phyloP scores from a whole-genome alignment of 1,284 basidiomycete genomes.

The Acaromyces ingoldii region DNA sequence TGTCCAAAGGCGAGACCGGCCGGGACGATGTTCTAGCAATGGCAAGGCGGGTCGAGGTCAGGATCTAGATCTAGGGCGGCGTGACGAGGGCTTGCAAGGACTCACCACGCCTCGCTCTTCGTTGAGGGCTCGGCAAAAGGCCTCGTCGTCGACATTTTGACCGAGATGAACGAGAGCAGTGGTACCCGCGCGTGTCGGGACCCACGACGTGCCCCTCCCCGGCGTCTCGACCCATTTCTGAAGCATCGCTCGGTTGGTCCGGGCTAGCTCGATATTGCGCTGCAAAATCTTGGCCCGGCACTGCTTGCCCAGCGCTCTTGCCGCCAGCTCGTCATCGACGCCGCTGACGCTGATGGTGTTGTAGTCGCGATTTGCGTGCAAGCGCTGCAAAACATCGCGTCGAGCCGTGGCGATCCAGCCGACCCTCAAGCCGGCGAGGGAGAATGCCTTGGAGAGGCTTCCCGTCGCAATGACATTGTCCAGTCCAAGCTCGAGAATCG shows the following conservation, averaged over 20 bases:
- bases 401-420: constrained; percentile 10
- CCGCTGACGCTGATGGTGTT: constrained; percentile 8
- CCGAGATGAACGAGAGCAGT: constrained; percentile 9
- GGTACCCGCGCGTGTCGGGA: constrained; percentile 3
- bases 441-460: constrained; percentile 8
- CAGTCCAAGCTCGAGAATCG: constrained; percentile 6
- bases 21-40: constrained; percentile 4
- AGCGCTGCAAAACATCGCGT: constrained; percentile 1
- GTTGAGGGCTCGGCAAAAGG: constrained; percentile 6
- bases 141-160: constrained; percentile 3
- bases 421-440: constrained; percentile 9
- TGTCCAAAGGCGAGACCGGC: constrained; percentile 6
- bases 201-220: constrained; percentile 7
- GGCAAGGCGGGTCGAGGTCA: neutral
- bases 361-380: constrained; percentile 5
- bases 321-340: constrained; percentile 10
- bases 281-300: constrained; percentile 2
- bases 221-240: neutral
- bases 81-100: neutral
- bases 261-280: constrained; percentile 6
- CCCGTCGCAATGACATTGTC: constrained; percentile 8
- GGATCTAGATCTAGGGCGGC: neutral
- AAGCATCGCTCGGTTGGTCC: constrained; percentile 1
- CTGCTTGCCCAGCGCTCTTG: constrained; percentile 1
- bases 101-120: constrained; percentile 6